A percentile compares a stretch with the other conserved stretches of the same genome.
Evolutionary conservation across 1,284 basidiomycete genomes (phyloP).

Genomic region (Fomitopsis pinicola): DNA sequence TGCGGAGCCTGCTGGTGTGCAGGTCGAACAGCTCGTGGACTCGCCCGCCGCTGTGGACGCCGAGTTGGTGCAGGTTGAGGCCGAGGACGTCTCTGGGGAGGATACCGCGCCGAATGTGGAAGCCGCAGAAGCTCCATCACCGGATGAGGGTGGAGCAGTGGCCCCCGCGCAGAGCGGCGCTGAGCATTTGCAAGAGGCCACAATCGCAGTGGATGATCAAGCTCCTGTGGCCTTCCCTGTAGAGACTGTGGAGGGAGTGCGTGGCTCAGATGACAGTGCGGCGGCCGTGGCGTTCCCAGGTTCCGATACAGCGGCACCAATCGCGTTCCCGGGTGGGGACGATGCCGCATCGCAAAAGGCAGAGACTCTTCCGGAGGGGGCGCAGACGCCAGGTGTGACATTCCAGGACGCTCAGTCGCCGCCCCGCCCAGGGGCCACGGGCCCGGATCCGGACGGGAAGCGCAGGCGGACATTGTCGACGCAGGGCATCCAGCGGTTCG

Average conservation of each 20-base stretch:
- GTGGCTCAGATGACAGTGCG: neutral
- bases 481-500: conserved; percentile 78
- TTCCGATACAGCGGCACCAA: conserved; percentile 23
- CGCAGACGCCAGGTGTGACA: conserved; percentile 30
- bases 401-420: conserved; percentile 34
- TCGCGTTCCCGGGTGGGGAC: conserved; percentile 36
- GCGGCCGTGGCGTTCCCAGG: conserved; percentile 22
- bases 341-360: conserved; percentile 25
- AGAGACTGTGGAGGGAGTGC: conserved; percentile 11
- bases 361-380: conserved; percentile 22
- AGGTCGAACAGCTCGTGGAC: conserved; percentile 12
- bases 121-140: conserved; percentile 8
- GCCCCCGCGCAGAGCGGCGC: neutral
- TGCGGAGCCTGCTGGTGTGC: conserved; percentile 10
- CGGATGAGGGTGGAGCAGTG: neutral
- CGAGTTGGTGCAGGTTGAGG: conserved; percentile 1
- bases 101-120: conserved; percentile 2
- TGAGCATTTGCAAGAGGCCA: neutral
- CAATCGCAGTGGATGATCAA: neutral
- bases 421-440: conserved; percentile 50
- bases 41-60: neutral
- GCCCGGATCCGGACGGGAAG: conserved; percentile 63
- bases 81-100: neutral
- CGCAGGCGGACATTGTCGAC: conserved; percentile 68
- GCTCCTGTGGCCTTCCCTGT: neutral